Conservation (phyloP, 202 grass and related monocot species). For the Schoenoplectus tabernaemontani region DNA sequence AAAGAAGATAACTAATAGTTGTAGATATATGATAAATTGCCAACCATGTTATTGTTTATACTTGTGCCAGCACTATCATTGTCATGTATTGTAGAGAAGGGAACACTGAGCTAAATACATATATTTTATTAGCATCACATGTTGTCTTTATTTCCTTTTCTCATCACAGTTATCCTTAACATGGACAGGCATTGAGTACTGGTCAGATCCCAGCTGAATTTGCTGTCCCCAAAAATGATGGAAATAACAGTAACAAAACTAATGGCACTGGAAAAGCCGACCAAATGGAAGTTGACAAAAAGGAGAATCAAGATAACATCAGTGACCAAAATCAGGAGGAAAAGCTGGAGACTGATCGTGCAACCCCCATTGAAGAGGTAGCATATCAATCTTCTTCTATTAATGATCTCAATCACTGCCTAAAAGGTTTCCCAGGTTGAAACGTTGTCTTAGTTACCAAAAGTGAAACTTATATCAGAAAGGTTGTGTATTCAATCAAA, state of each 20-base stretch:
- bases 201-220: slow-evolving; percentile 85
- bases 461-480: neutral
- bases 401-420: neutral
- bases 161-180: neutral
- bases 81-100: neutral
- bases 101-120: neutral
- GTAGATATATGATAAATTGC: neutral
- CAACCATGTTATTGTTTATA: neutral
- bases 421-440: neutral
- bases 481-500: neutral
- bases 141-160: neutral
- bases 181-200: slow-evolving; percentile 64
- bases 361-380: slow-evolving; percentile 56
- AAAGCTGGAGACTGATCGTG: slow-evolving; percentile 30
- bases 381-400: neutral
- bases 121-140: neutral
- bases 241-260: slow-evolving; percentile 30
- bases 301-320: slow-evolving; percentile 30
- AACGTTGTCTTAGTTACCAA: neutral
- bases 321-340: slow-evolving; percentile 47
- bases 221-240: slow-evolving; percentile 49
- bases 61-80: neutral
- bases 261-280: slow-evolving; percentile 43
- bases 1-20: neutral
- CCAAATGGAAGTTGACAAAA: slow-evolving; percentile 59